Evolutionary conservation across 2,329 filamentous ascomycete genomes (phyloP), one percentile per base, ranked within the genome.

Genomic region (Cladophialophora carrionii): DNA sequence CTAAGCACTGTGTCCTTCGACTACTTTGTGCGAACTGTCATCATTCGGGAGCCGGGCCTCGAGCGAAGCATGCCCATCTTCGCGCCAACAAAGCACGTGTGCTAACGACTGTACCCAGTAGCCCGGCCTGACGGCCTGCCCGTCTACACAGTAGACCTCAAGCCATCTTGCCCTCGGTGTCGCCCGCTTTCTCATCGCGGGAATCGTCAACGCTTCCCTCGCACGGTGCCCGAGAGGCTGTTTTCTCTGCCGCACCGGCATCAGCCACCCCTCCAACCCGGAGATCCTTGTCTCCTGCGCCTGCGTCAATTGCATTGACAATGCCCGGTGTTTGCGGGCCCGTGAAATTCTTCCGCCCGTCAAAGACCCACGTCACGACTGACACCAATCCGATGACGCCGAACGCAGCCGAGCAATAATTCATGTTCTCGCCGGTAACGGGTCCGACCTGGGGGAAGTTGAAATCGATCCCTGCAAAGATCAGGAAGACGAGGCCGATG

Each of bases 371-470:
- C 17, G 68, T 71, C 12, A 68, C 61, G 12, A 70, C 9, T 7
- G 62, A 82, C 20, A 87, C 76, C 4, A 85, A 65, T 72, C 81
- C 84, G 46, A 86, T 81, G 1, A 83, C 76, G 0, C 84, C 84
- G 32, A 85, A 80, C 0, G 84, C 84, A 0, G 84, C 84, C 24
- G 79, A 81, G 0, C 83, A 85, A 68, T 71, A 71, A 48, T 71
- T 87, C 84, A 86, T 87, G 41, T 83, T 84, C 29, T 83, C 78
- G 37, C 77, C 77, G 0, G 75, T 78, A n/a, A 87, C 83, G 0
- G 84, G 85, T 6, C 73, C 78, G 0, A 78, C 71, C 0, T 77
- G 80, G 0, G 85, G 84, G 62, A 86, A 83, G 63, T 85, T 86
- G 71, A 86, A 85, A 0, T 83, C 83, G 59, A 86, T 82, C 29